Base-by-base conservation (phyloP, 1,284 basidiomycete genomes). In the Jaminaea rosea region DNA sequence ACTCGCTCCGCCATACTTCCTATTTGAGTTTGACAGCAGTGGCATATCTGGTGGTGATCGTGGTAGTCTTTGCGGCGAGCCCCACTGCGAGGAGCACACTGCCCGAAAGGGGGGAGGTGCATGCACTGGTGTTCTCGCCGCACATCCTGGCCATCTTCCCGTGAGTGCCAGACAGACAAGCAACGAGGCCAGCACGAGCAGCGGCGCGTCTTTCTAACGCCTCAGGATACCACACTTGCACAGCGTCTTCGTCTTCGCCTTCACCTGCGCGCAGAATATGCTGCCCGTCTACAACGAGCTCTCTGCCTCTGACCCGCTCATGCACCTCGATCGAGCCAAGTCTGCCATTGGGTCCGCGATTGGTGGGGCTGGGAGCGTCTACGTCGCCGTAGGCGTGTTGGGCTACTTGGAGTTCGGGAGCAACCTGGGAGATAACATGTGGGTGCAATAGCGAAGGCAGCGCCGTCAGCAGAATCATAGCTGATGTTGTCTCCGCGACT, bases 351-450 rank as follows among this genome's bases (percentile, higher is more conserved):
- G 83, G 7, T 79, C 83, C 0, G 87, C 89, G 2, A 91, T 99
- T 62, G 89, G 90, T 11, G 80, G 63, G 1, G 72, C 70, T 1
- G 73, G 63, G 0, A 3, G 58, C 19, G 65, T 73, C 1, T 76
- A 74, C 58, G 17, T 21, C 27, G 56, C 53, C 32, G 66, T 74
- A 1, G 72, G 63, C 4, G 60, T 67, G 13, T 84, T 93, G 62
- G 94, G 94, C 0, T 98, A 98, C 75, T 78, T 96, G 37, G 96
- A 93, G 0, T 99, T 99, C 75, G 94, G 94, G 1, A 84, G 84
- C 44, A 85, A 84, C 66, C 65, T 69, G 3, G 58, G 59, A 15
- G 60, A 62, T 46, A 73, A 73, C 52, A 71, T 73, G 49, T 42
- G 23, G 23, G 39, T 23, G 34, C 34, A 36, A 21, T 10, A 15